Conservation (phyloP, 108 stramenopile genomes). For the Skeletonema potamos region DNA sequence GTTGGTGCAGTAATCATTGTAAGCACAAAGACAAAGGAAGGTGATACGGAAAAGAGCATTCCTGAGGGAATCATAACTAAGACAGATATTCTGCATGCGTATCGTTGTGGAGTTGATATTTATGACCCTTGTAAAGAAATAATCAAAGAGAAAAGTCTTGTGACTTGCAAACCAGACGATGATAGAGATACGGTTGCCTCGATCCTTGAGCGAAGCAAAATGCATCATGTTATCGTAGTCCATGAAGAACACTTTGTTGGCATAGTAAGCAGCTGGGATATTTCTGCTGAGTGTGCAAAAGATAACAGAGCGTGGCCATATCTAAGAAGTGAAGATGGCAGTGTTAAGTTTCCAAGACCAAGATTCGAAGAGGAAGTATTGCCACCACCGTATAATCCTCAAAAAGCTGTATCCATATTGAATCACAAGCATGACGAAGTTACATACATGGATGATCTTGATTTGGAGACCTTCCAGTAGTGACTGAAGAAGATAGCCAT, state of each 20-base stretch:
- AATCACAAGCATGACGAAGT: neutral
- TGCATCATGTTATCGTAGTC: constrained; percentile 46
- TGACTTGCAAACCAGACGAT: neutral
- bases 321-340: constrained; percentile 33
- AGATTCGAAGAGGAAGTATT: neutral
- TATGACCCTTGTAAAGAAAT: constrained; percentile 7
- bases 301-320: constrained; percentile 47
- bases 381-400: neutral
- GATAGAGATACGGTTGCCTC: constrained; percentile 36
- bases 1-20: constrained; percentile 43
- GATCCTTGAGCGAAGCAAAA: constrained; percentile 28
- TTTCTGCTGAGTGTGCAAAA: constrained; percentile 38
- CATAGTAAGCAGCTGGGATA: constrained; percentile 44
- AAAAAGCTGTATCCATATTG: neutral
- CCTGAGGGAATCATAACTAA: constrained; percentile 53
- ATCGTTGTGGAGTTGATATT: constrained; percentile 12
- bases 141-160: constrained; percentile 21
- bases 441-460: neutral
- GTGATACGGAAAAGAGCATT: neutral
- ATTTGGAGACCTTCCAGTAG: constrained; percentile 6
- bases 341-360: neutral
- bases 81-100: constrained; percentile 47
- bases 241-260: constrained; percentile 31
- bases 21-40: constrained; percentile 10
- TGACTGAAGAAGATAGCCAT: neutral